Percentiles rank a stretch among this genome's conserved stretches.
Evolutionary conservation across 2,329 filamentous ascomycete species (phyloP).

Genomic region (Xylaria sp.): DNA sequence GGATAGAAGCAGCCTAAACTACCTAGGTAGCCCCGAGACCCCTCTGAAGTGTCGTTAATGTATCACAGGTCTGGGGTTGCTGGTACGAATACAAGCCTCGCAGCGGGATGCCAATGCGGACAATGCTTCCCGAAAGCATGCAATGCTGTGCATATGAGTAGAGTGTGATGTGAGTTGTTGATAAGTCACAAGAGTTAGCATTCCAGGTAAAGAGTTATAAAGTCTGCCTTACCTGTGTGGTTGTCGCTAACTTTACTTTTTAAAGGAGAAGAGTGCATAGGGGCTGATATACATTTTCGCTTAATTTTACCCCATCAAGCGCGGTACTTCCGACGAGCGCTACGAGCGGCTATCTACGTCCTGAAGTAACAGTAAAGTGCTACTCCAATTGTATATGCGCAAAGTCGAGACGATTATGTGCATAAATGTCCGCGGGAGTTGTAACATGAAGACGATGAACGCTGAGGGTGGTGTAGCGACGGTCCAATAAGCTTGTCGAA

Average conservation of each 20-base stretch:
- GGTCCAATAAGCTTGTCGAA: background rate
- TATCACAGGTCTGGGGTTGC: background rate
- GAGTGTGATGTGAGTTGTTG: background rate
- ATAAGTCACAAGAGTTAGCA: background rate
- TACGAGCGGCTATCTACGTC: background rate
- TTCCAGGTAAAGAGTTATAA: background rate
- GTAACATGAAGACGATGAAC: background rate
- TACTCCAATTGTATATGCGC: background rate
- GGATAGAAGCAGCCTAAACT: background rate
- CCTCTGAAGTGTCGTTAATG: background rate
- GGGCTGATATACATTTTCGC: background rate
- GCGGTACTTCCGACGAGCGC: background rate
- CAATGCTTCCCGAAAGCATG: background rate
- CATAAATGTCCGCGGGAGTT: background rate
- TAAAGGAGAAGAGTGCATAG: background rate
- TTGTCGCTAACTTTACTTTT: background rate
- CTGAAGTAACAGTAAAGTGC: conserved; percentile 1
- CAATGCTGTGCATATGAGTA: background rate
- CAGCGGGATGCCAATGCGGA: background rate
- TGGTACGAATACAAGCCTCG: background rate
- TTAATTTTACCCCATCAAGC: conserved; percentile 4
- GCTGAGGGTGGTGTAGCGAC: background rate
- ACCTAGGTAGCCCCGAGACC: background rate
- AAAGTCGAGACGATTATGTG: background rate
- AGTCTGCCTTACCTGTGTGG: background rate